Evolutionary conservation across 2,329 filamentous ascomycete species (phyloP).

Genomic region (Bipolaris zeicola): DNA sequence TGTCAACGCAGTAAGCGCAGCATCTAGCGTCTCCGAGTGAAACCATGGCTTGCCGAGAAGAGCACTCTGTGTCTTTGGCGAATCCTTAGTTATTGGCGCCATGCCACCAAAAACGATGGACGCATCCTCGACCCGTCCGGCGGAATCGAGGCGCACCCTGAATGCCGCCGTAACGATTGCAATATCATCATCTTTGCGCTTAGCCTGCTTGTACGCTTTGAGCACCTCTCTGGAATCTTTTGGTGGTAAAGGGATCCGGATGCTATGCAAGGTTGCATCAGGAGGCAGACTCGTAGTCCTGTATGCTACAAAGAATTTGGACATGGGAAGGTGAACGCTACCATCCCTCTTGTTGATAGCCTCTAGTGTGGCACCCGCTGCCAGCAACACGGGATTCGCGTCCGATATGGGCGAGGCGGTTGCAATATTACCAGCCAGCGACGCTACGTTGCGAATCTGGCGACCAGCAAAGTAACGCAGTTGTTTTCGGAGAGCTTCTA

Average conservation of each 20-base stretch:
- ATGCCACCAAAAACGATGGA: conserved; percentile 91
- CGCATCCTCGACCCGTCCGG: conserved; percentile 71
- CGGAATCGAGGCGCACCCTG: conserved; percentile 70
- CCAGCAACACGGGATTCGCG: conserved; percentile 88
- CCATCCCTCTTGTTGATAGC: conserved; percentile 73
- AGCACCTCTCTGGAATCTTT: conserved; percentile 75
- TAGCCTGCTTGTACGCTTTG: conserved; percentile 91
- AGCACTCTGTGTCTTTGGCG: conserved; percentile 73
- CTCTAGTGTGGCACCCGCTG: conserved; percentile 77
- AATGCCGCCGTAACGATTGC: conserved; percentile 92
- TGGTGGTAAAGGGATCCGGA: conserved; percentile 75
- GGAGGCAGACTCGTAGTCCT: conserved; percentile 77
- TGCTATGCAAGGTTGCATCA: conserved; percentile 80
- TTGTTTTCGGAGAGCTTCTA: conserved; percentile 81
- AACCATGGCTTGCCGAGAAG: conserved; percentile 78
- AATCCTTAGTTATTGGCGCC: conserved; percentile 84
- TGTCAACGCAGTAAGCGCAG: conserved; percentile 79
- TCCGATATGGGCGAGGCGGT: conserved; percentile 96
- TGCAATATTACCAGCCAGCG: conserved; percentile 87
- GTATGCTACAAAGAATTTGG: conserved; percentile 88
- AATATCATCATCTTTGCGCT: conserved; percentile 96
- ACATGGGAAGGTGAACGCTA: conserved; percentile 68
- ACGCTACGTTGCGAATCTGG: conserved; percentile 94
- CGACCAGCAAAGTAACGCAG: conserved; percentile 91
- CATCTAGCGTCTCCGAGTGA: conserved; percentile 80